phyloP scores from a whole-genome alignment of 306 rosid genomes.

The Inga oerstediana region DNA sequence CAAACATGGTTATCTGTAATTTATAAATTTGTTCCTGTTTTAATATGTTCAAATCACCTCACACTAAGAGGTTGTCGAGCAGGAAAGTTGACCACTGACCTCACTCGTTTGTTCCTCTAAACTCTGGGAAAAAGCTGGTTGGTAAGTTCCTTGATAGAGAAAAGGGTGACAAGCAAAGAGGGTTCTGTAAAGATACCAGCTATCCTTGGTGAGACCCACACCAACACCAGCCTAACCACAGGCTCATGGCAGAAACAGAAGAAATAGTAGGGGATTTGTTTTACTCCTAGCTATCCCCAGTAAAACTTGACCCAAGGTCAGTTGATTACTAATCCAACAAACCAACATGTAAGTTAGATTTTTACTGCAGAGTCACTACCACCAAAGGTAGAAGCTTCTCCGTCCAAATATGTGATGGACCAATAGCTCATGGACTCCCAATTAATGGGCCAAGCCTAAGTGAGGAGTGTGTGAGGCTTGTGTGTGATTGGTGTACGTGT shows the following conservation, averaged over 20 bases:
- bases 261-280: neutral
- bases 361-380: neutral
- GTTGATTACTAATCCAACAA: conserved; percentile 2
- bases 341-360: conserved; percentile 16
- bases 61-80: neutral
- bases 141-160: conserved; percentile 10
- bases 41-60: neutral
- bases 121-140: conserved; percentile 4
- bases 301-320: conserved; percentile 1
- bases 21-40: neutral
- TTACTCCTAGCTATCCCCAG: conserved; percentile 2
- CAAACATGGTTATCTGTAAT: neutral
- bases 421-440: no score
- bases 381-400: neutral
- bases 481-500: no score
- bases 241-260: conserved; percentile 12
- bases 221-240: conserved; percentile 7
- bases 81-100: conserved; percentile 12
- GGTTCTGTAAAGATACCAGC: neutral
- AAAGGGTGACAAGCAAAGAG: neutral
- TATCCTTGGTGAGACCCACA: conserved; percentile 18
- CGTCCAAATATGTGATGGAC: neutral
- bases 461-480: no score
- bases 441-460: no score
- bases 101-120: conserved; percentile 1